Evolutionary conservation across 306 rosid species (phyloP).

Genomic region (Vicia villosa): DNA sequence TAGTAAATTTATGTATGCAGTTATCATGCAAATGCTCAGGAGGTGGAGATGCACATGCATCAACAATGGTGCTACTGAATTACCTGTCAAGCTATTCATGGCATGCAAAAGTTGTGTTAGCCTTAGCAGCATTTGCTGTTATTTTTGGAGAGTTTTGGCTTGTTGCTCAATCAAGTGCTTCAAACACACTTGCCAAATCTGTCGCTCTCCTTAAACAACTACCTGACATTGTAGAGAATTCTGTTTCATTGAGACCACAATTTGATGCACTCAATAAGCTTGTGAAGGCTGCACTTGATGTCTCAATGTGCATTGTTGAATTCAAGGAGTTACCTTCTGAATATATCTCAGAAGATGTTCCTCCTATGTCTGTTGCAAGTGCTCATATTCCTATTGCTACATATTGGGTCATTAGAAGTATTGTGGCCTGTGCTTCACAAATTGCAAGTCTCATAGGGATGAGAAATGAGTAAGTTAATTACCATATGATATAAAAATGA

Average conservation of each 20-base stretch:
- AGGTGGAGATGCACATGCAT: slow-evolving; percentile 70
- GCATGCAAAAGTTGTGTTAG: slow-evolving; percentile 85
- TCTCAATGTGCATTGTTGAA: slow-evolving; percentile 59
- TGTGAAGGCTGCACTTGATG: slow-evolving; percentile 51
- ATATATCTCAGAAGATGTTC: slow-evolving; percentile 67
- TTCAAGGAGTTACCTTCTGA: slow-evolving; percentile 64
- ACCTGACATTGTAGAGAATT: slow-evolving; percentile 58
- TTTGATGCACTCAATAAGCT: slow-evolving; percentile 66
- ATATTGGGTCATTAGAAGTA: slow-evolving; percentile 74
- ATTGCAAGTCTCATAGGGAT: slow-evolving; percentile 60
- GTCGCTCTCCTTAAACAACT: slow-evolving; percentile 77
- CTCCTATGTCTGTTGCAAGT: slow-evolving; percentile 61
- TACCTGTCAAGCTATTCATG: slow-evolving; percentile 66
- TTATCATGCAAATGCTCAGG: slow-evolving; percentile 67
- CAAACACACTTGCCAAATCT: slow-evolving; percentile 71
- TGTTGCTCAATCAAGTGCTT: slow-evolving; percentile 55
- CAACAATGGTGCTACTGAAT: slow-evolving; percentile 64
- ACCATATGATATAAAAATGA: not conserved
- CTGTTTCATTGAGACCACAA: slow-evolving; percentile 56
- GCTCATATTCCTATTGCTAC: slow-evolving; percentile 80
- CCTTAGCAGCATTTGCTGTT: slow-evolving; percentile 79
- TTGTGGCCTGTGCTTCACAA: slow-evolving; percentile 70
- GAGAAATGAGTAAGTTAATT: slow-evolving; percentile 65
- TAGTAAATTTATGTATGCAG: slow-evolving; percentile 44
- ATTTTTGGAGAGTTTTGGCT: slow-evolving; percentile 86